Base-by-base conservation (phyloP, 352 stramenopile species). In the Phytophthora litchii region DNA sequence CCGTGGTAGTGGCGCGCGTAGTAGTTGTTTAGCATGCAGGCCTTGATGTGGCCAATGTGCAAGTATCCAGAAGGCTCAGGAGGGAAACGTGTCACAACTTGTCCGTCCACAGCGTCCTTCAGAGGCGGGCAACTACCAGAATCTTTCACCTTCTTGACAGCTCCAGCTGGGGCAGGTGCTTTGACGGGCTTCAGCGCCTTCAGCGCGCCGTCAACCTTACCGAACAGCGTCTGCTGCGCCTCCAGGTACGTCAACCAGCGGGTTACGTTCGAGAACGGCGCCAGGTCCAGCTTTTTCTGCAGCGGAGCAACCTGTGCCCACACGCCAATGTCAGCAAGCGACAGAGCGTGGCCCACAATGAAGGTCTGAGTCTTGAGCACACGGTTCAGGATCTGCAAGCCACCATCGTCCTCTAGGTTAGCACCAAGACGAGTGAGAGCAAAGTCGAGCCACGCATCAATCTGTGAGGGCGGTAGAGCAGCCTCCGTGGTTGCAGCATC, bases 31-130 rank as follows among this genome's bases (percentile, higher is more conserved):
- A 99, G 78, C 62, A 99, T 86, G 38, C 97, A 97, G 23, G 98
- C 97, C 84, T 99, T 99, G 48, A 98, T 95, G 86, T 99, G 98
- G 36, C 97, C 97, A 67, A 99, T 98, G 83, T 99, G 98, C 36
- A 99, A 78, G 76, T 99, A 99, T 54, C 97, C 97, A 68, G 82
- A 98, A 4, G 97, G 97, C 81, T 99, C 97, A 3, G 98, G 98
- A 12, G 97, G 98, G 57, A 99, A 99, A 4, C 98, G 91, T 46
- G 97, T 99, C 6, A 98, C 91, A 25, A 99, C 96, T 58, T 98
- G 85, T 43, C 97, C 97, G 3, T 89, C 84, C 17, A 96, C 84
- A 31, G 95, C 97, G 60, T 94, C 96, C 71, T 99, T 95, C 35
- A 99, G 78, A 9, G 92, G 85, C 25, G 84, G 92, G 69, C 86